phyloP scores from a whole-genome alignment of 2,329 filamentous ascomycete genomes.

The Fusarium solani-melongenae region DNA sequence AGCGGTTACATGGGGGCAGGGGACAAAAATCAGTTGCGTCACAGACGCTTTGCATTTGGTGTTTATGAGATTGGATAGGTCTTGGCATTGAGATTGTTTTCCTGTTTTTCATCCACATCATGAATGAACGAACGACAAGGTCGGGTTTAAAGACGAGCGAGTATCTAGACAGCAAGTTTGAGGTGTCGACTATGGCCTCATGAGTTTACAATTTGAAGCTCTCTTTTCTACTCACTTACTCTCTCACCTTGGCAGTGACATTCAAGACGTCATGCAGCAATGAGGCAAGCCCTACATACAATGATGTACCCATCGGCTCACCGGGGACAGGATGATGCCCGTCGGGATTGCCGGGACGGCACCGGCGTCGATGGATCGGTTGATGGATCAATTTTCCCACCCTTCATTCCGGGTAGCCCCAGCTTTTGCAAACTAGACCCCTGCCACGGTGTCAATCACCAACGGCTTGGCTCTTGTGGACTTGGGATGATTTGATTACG shows the following conservation, averaged over 20 bases:
- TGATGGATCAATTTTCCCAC: neutral
- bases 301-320: neutral
- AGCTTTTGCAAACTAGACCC: neutral
- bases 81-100: conserved; percentile 4
- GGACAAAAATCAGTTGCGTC: neutral
- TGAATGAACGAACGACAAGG: conserved; percentile 14
- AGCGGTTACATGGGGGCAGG: neutral
- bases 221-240: neutral
- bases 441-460: conserved; percentile 12
- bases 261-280: neutral
- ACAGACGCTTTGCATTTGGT: conserved; percentile 8
- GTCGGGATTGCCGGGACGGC: neutral
- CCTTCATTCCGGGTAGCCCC: neutral
- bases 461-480: neutral
- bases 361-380: neutral
- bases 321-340: neutral
- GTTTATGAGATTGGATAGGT: neutral
- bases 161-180: neutral
- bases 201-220: neutral
- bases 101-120: neutral
- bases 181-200: neutral
- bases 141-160: neutral
- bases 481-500: too few species aligned
- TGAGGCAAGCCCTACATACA: neutral
- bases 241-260: neutral